Evolutionary conservation across 352 stramenopile genomes (phyloP), one percentile per base, ranked within the genome.

Genomic region (Phytopythium helicoides): DNA sequence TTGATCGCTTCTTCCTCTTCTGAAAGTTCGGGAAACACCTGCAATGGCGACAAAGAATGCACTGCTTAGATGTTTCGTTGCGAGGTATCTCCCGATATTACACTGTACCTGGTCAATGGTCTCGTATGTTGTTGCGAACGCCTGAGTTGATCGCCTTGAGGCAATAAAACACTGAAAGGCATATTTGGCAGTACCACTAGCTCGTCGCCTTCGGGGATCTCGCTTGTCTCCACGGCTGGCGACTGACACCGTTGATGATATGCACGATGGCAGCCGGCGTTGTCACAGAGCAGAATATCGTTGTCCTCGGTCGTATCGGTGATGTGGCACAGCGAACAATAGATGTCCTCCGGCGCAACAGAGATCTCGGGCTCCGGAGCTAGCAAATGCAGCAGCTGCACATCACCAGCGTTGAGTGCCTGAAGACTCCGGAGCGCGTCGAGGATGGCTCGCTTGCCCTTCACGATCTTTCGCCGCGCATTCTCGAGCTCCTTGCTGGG

Each of bases 281-380:
- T 89, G 39, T 95, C 85, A 25, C 85, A 95, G 34, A 95, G 62
- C 39, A 95, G 59, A 54, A 95, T 95, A 40, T 95, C 85, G 42
- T 95, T 93, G 59, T 86, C 75, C 8, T 70, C 64, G 3, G 70
- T 61, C 12, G 83, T 86, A 2, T 88, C 71, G 0, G 85, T 90
- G 35, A 61, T 72, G 11, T 64, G 71, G 35, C 85, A 95, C 14
- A 73, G 76, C 39, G 85, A 92, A 47, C 85, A 95, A 48, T 88
- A 76, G 38, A 95, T 90, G 26, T 86, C 75, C 12, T 83, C 69
- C 0, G 62, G 28, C 9, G 61, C 45, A 1, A 58, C 38, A 15
- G 44, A 55, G 10, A 46, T 18, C 18, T 42, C 18, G 22, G 42
- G 12, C 12, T 52, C 36, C 4, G 38, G 47, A 3, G 38, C 47